Percentiles rank a stretch among this genome's conserved stretches.
Evolutionary conservation across 2,329 filamentous ascomycete species (phyloP).

Genomic region (Trichoderma pleuroti): DNA sequence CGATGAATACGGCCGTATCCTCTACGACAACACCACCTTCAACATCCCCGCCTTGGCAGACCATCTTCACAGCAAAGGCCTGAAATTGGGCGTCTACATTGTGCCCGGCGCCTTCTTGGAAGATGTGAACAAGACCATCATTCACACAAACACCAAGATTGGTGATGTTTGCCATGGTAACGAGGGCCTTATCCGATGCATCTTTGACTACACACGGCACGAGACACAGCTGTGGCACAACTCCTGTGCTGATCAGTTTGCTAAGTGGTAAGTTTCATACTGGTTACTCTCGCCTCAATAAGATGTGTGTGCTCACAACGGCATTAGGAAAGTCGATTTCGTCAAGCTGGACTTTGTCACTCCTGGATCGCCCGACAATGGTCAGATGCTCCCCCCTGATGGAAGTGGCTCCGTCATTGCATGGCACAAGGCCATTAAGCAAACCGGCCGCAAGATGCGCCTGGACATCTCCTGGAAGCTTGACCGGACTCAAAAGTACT

Average conservation of each 20-base stretch:
- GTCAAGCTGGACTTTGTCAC: conserved; percentile 25
- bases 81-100: conserved; percentile 23
- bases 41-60: conserved; percentile 21
- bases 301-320: background rate
- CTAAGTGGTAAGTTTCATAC: conserved; percentile 19
- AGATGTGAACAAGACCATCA: conserved; percentile 23
- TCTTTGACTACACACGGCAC: conserved; percentile 21
- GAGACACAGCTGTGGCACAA: conserved; percentile 23
- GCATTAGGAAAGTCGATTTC: conserved; percentile 21
- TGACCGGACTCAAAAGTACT: conserved; percentile 22
- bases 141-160: conserved; percentile 21
- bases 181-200: conserved; percentile 22
- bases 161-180: conserved; percentile 22
- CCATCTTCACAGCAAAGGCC: conserved; percentile 22
- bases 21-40: conserved; percentile 21
- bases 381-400: conserved; percentile 21
- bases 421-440: conserved; percentile 23
- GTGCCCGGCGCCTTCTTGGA: conserved; percentile 23
- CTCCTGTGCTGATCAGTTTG: conserved; percentile 22
- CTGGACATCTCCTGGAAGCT: conserved; percentile 25
- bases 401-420: conserved; percentile 21
- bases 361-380: conserved; percentile 24
- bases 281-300: background rate
- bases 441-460: conserved; percentile 22
- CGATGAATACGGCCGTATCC: conserved; percentile 23